A percentile compares a stretch with the other conserved stretches of the same genome.
These are phyloP conservation scores for Barbarea vulgaris DNA, from an alignment of 345 rosid species.

Conservation along the genomic window DNA sequence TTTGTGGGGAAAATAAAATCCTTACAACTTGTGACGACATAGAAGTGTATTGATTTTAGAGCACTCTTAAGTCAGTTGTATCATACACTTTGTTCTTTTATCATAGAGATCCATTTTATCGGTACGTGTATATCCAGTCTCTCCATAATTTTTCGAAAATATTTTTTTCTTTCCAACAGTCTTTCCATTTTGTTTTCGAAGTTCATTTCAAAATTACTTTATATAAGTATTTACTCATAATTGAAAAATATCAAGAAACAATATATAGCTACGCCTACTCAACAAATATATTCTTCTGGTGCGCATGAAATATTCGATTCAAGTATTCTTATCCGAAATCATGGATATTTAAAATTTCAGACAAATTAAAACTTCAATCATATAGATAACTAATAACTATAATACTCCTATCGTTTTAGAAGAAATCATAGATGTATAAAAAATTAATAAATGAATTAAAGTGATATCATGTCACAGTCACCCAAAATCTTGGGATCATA, in stretches of 20 bases:
- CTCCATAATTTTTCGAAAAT: neutral
- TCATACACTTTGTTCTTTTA: neutral
- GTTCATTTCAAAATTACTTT: neutral
- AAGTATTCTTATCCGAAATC: neutral
- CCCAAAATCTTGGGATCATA: conserved; percentile 5
- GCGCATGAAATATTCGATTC: neutral
- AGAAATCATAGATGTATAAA: neutral
- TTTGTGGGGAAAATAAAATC: no score
- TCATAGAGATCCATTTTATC: no score
- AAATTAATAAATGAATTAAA: neutral
- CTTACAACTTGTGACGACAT: neutral
- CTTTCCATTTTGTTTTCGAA: neutral
- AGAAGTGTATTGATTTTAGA: neutral
- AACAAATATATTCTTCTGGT: neutral
- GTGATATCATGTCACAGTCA: conserved; percentile 16
- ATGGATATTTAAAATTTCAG: neutral
- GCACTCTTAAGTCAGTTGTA: neutral
- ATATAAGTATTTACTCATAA: neutral
- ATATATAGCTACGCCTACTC: neutral
- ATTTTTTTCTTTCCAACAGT: neutral
- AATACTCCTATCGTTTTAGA: neutral
- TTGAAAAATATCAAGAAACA: neutral
- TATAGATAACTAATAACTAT: neutral
- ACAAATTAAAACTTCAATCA: neutral
- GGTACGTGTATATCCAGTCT: neutral